Evolutionary conservation across 2,329 filamentous ascomycete species (phyloP).

Genomic region (Beauveria rudraprayagi): DNA sequence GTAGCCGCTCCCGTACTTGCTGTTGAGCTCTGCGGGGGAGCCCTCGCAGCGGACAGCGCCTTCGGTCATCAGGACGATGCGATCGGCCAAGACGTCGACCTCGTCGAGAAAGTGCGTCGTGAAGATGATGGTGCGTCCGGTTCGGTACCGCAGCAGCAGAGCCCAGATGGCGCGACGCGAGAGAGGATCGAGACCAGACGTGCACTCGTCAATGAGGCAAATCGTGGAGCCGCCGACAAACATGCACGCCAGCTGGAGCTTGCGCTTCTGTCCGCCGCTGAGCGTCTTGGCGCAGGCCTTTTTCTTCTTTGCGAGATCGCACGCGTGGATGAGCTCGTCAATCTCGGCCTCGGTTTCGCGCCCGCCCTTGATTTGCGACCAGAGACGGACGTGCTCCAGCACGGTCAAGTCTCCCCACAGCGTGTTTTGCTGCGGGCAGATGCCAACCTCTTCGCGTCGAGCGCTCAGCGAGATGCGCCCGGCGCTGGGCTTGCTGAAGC

Average conservation of each 20-base stretch:
- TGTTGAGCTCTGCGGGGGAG: slow-evolving; percentile 56
- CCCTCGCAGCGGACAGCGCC: slow-evolving; percentile 55
- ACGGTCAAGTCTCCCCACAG: slow-evolving; percentile 60
- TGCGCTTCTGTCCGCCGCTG: slow-evolving; percentile 5
- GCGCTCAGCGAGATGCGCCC: slow-evolving; percentile 53
- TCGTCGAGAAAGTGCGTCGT: slow-evolving; percentile 70
- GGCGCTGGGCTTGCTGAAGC: slow-evolving; percentile 50
- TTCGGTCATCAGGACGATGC: slow-evolving; percentile 57
- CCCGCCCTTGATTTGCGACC: slow-evolving; percentile 50
- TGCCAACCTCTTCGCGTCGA: slow-evolving; percentile 37
- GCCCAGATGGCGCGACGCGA: slow-evolving; percentile 63
- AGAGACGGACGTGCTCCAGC: slow-evolving; percentile 55
- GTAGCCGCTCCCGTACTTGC: slow-evolving; percentile 55
- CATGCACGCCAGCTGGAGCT: slow-evolving; percentile 47
- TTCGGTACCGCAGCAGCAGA: slow-evolving; percentile 56
- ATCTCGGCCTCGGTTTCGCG: slow-evolving; percentile 37
- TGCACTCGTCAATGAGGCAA: slow-evolving; percentile 62
- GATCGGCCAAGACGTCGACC: slow-evolving; percentile 59
- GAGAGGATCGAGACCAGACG: slow-evolving; percentile 58
- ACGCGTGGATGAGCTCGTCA: slow-evolving; percentile 43
- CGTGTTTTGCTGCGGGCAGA: slow-evolving; percentile 60
- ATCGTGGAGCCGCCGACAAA: slow-evolving; percentile 61
- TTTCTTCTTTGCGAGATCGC: slow-evolving; percentile 52
- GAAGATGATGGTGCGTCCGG: slow-evolving; percentile 54
- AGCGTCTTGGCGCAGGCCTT: slow-evolving; percentile 47